Percentiles rank a stretch among this genome's conserved stretches.
Conservation (phyloP, 192 early-diverging fungal species). For the Backusella tarrabulga region DNA sequence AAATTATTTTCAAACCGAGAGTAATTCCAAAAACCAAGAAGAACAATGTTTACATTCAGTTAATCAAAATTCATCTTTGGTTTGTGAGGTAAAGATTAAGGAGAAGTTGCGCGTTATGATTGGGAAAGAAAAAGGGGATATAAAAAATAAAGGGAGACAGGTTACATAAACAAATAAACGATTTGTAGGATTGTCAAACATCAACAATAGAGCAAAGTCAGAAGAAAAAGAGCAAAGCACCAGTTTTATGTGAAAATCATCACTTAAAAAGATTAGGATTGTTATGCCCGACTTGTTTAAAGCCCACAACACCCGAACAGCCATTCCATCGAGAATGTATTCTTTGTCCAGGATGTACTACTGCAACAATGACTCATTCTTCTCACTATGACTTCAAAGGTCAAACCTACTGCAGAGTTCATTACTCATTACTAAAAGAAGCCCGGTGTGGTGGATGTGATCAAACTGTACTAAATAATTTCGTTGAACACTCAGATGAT, state of each 20-base stretch:
- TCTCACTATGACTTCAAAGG: constrained; percentile 84
- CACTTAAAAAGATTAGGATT: background rate
- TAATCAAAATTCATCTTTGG: background rate
- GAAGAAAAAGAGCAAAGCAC: background rate
- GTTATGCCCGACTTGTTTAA: constrained; percentile 2
- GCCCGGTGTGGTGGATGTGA: constrained; percentile 79
- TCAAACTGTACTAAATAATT: constrained; percentile 77
- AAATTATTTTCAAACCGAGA: background rate
- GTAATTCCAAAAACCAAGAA: background rate
- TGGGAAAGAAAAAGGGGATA: constrained; percentile 10
- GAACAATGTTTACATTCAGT: background rate
- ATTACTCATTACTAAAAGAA: constrained; percentile 75
- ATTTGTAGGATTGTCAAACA: constrained; percentile 7
- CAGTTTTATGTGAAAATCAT: background rate
- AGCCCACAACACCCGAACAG: background rate
- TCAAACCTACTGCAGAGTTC: constrained; percentile 74
- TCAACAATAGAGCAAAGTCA: background rate
- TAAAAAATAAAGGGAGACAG: background rate
- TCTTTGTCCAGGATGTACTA: constrained; percentile 1
- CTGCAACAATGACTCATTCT: background rate
- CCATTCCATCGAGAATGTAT: constrained; percentile 12
- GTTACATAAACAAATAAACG: background rate
- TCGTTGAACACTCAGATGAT: constrained; percentile 67
- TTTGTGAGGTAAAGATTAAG: constrained; percentile 11
- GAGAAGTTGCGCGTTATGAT: background rate